phyloP scores from a whole-genome alignment of 2,329 filamentous ascomycete genomes.

The Claviceps maximensis region DNA sequence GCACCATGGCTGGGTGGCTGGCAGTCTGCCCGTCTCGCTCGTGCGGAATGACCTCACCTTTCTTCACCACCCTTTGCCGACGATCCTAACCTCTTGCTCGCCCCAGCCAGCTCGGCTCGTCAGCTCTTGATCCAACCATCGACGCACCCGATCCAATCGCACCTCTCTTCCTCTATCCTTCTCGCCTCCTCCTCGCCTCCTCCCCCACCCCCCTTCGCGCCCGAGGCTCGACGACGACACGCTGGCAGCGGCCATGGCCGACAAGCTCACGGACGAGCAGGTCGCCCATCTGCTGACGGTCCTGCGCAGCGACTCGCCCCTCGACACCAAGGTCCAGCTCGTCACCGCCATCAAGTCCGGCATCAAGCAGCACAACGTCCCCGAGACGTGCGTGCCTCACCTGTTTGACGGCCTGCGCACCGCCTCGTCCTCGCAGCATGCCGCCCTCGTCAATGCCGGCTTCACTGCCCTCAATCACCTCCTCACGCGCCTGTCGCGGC shows the following conservation, averaged over 20 bases:
- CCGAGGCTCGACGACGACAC: neutral
- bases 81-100: neutral
- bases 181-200: neutral
- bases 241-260: conserved; percentile 29
- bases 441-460: conserved; percentile 64
- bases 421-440: conserved; percentile 64
- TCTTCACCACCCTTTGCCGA: neutral
- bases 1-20: too few relatives aligned
- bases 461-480: conserved; percentile 83
- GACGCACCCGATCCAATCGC: too few relatives aligned
- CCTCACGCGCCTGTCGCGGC: conserved; percentile 71
- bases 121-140: too few relatives aligned
- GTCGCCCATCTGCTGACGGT: conserved; percentile 39
- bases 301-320: conserved; percentile 47
- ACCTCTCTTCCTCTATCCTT: too few relatives aligned
- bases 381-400: conserved; percentile 54
- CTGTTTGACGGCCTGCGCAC: conserved; percentile 74
- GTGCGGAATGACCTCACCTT: conserved; percentile 1
- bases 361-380: conserved; percentile 88
- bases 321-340: conserved; percentile 57
- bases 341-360: conserved; percentile 68
- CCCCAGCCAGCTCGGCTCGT: neutral
- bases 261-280: conserved; percentile 46
- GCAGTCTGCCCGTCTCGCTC: neutral
- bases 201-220: too few relatives aligned